phyloP scores from a whole-genome alignment of 768 basidiomycete genomes.

The Lentinula boryana region DNA sequence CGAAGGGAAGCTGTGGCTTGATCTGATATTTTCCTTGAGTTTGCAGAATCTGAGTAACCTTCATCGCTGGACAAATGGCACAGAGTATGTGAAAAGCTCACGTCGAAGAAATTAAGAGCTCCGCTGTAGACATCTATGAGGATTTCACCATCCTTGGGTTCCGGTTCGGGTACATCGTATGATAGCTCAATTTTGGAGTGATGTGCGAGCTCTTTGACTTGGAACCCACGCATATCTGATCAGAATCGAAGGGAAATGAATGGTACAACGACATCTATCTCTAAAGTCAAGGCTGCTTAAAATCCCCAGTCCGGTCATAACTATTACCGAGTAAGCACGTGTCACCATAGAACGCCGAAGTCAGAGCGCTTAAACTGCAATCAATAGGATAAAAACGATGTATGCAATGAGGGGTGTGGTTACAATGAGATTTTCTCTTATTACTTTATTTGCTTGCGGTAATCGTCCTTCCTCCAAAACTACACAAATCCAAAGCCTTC shows the following conservation, averaged over 20 bases:
- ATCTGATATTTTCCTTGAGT: slow-evolving; percentile 85
- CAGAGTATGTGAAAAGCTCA: slow-evolving; percentile 18
- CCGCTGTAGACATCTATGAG: slow-evolving; percentile 73
- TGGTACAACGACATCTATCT: neutral
- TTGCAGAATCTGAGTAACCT: slow-evolving; percentile 60
- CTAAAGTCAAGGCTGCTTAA: neutral
- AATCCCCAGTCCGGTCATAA: neutral
- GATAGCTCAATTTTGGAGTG: slow-evolving; percentile 57
- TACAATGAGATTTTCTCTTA: slow-evolving; percentile 14
- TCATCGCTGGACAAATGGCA: neutral
- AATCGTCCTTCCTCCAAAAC: neutral
- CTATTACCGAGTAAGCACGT: neutral
- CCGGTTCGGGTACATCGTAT: slow-evolving; percentile 54
- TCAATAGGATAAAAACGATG: no score
- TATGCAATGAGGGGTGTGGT: neutral
- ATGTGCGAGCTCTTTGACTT: slow-evolving; percentile 63
- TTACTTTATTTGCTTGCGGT: slow-evolving; percentile 13
- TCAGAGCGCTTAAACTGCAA: neutral
- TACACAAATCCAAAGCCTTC: slow-evolving; percentile 84
- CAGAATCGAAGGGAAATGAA: neutral
- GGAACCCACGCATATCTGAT: slow-evolving; percentile 66
- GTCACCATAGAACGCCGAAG: no score
- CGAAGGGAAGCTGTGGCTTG: slow-evolving; percentile 81
- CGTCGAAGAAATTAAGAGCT: slow-evolving; percentile 76
- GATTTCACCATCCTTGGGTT: slow-evolving; percentile 44